These are phyloP conservation scores for Penicillium rolfsii DNA, from an alignment of 2,329 filamentous ascomycete genomes.

Conservation along the genomic window DNA sequence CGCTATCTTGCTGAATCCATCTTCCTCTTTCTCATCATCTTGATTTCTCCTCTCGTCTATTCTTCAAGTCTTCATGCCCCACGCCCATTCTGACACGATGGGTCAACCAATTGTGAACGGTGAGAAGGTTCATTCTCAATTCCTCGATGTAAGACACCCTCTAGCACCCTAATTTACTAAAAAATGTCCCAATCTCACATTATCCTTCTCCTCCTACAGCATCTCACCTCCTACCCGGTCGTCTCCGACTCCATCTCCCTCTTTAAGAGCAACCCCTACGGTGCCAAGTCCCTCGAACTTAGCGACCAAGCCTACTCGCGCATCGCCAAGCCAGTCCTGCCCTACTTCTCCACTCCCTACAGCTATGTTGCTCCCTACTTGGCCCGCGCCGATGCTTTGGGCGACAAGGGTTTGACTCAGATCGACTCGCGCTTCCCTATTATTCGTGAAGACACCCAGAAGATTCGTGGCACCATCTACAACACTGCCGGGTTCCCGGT, in stretches of 20 bases:
- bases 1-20: conserved; percentile 2
- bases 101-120: conserved; percentile 55
- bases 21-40: not conserved
- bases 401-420: conserved; percentile 69
- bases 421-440: conserved; percentile 72
- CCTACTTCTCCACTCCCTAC: conserved; percentile 78
- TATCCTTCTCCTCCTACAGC: conserved; percentile 55
- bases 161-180: not conserved
- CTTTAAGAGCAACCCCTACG: conserved; percentile 80
- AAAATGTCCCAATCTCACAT: conserved; percentile 22
- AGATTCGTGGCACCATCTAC: conserved; percentile 68
- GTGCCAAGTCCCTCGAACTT: conserved; percentile 78
- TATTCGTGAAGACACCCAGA: conserved; percentile 74
- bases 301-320: conserved; percentile 74
- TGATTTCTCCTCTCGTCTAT: not conserved
- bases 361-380: conserved; percentile 84
- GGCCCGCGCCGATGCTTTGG: conserved; percentile 75
- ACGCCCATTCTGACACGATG: conserved; percentile 53
- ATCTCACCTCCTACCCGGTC: conserved; percentile 81
- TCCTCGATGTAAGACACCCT: conserved; percentile 44
- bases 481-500: conserved; percentile 64
- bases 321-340: conserved; percentile 76
- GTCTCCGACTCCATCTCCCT: conserved; percentile 76
- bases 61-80: conserved; percentile 47
- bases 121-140: conserved; percentile 54